These are phyloP conservation scores for Apiospora aurea DNA, from an alignment of 2,329 filamentous ascomycete genomes.

Conservation along the genomic window DNA sequence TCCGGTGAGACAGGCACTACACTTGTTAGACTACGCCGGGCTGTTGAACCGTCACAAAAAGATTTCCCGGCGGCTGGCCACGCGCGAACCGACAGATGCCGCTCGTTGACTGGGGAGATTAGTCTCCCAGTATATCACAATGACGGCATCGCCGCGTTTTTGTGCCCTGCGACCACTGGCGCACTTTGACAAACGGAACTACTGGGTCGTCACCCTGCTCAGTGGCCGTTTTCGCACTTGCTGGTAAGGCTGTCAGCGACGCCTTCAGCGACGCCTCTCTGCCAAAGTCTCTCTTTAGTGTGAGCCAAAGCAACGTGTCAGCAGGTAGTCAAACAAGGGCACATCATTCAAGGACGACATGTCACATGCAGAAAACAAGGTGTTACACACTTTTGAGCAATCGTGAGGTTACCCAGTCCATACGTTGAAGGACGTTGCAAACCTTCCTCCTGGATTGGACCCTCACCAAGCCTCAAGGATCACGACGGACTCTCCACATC, in stretches of 20 bases:
- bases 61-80: not conserved
- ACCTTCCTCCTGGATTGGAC: no score
- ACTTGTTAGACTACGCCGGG: not conserved
- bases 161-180: constrained; percentile 6
- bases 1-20: not conserved
- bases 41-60: constrained; percentile 1
- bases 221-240: not conserved
- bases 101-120: not conserved
- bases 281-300: not conserved
- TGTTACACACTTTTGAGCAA: not conserved
- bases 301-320: not conserved
- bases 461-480: no score
- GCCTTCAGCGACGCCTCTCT: not conserved
- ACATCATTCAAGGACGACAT: not conserved
- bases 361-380: not conserved
- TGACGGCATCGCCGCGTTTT: not conserved
- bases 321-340: not conserved
- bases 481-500: not conserved
- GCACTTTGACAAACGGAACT: not conserved
- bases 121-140: not conserved
- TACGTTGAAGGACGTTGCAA: no score
- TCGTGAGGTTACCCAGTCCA: not conserved
- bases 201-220: not conserved
- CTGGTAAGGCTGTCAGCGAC: not conserved
- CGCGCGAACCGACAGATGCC: not conserved